phyloP scores from a whole-genome alignment of 345 rosid species.

The Syzygium oleosum region DNA sequence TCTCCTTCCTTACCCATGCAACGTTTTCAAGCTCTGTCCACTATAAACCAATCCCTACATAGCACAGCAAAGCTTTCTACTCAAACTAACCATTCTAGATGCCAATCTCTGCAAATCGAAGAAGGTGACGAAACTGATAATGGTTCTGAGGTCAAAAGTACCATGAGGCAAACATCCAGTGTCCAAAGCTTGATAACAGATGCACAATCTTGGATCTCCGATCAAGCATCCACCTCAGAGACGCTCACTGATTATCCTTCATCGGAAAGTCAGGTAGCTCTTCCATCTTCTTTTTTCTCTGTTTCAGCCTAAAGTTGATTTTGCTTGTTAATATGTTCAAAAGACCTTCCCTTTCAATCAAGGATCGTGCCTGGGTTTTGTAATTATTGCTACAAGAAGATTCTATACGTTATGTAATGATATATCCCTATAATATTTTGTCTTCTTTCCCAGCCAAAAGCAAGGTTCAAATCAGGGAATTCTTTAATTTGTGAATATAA shows the following conservation, averaged over 20 bases:
- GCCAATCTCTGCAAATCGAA: constrained; percentile 34
- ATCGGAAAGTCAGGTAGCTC: constrained; percentile 41
- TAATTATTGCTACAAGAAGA: neutral
- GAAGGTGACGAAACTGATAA: constrained; percentile 19
- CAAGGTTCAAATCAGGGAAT: neutral
- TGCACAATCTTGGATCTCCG: constrained; percentile 31
- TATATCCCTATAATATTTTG: neutral
- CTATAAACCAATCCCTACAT: constrained; percentile 33
- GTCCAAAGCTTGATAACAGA: constrained; percentile 33
- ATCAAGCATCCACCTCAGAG: constrained; percentile 50
- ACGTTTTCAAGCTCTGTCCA: constrained; percentile 59
- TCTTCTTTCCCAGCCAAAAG: neutral
- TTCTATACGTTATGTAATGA: neutral
- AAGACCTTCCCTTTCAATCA: neutral
- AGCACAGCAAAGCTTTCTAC: constrained; percentile 27
- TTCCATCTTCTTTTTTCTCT: constrained; percentile 3
- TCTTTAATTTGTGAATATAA: neutral
- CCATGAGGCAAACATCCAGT: constrained; percentile 28
- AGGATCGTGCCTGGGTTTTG: neutral
- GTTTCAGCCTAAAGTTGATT: neutral
- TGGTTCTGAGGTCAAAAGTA: constrained; percentile 23
- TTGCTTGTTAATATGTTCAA: neutral
- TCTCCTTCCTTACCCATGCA: constrained; percentile 48
- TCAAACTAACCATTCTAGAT: constrained; percentile 26
- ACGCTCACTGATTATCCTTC: constrained; percentile 30